phyloP scores from a whole-genome alignment of 2,329 filamentous ascomycete genomes.

The Monosporascus ibericus region DNA sequence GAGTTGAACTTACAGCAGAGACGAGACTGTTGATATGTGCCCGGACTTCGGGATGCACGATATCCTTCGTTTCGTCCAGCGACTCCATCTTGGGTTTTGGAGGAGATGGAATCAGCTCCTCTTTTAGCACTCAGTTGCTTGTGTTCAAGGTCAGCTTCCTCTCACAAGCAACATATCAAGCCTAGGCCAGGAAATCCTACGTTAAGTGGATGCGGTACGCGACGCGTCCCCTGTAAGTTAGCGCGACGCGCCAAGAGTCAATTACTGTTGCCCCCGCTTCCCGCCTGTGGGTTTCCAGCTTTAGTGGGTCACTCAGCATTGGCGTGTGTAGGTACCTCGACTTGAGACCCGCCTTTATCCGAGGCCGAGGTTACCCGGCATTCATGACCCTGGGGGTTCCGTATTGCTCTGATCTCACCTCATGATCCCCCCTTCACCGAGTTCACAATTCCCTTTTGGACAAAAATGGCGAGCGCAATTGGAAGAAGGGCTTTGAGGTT shows the following conservation, averaged over 20 bases:
- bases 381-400: slow-evolving; percentile 1
- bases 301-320: too few species aligned
- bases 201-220: neutral
- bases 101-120: slow-evolving; percentile 10
- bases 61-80: slow-evolving; percentile 44
- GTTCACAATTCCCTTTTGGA: neutral
- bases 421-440: slow-evolving; percentile 3
- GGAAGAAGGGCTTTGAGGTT: slow-evolving; percentile 31
- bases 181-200: too few species aligned
- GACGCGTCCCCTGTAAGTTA: slow-evolving; percentile 3
- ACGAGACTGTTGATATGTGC: slow-evolving; percentile 91
- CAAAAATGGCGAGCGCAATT: slow-evolving; percentile 35
- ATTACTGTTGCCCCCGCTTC: neutral
- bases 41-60: slow-evolving; percentile 86
- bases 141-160: neutral
- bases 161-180: neutral
- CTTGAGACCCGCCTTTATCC: slow-evolving; percentile 18
- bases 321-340: too few species aligned
- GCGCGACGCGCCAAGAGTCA: neutral
- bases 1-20: slow-evolving; percentile 64
- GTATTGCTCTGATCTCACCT: slow-evolving; percentile 1
- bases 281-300: neutral
- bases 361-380: slow-evolving; percentile 24
- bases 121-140: slow-evolving; percentile 2
- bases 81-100: slow-evolving; percentile 44